Conservation (phyloP, 1,139 yeast species). For the Hyphopichia fennica region DNA sequence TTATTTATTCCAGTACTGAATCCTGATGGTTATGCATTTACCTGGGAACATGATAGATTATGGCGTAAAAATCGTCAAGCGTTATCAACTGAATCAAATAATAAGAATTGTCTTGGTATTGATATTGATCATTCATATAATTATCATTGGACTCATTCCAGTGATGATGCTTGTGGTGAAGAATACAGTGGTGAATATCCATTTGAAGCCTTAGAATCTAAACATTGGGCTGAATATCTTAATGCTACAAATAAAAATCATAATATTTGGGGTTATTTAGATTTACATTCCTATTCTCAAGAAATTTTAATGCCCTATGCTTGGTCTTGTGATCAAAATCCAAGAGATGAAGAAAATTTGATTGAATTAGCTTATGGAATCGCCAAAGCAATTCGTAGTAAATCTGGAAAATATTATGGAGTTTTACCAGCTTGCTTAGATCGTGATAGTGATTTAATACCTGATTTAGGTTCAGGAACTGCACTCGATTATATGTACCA, state of each 20-base stretch:
- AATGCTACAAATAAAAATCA: constrained; percentile 60
- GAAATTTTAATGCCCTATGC: constrained; percentile 84
- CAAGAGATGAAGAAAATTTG: constrained; percentile 78
- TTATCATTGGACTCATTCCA: constrained; percentile 66
- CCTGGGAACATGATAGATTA: constrained; percentile 77
- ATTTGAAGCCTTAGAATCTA: constrained; percentile 75
- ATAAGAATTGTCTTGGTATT: constrained; percentile 63
- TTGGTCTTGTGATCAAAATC: constrained; percentile 67
- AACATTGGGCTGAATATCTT: constrained; percentile 62
- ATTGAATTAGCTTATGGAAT: constrained; percentile 80
- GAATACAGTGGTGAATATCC: constrained; percentile 78
- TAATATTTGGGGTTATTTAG: constrained; percentile 72
- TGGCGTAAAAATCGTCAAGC: constrained; percentile 91
- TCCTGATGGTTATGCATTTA: constrained; percentile 86
- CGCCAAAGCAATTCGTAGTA: constrained; percentile 66
- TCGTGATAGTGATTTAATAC: constrained; percentile 66
- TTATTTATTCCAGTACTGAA: constrained; percentile 79
- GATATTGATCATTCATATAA: constrained; percentile 87
- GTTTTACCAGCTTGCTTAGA: constrained; percentile 81
- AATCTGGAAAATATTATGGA: constrained; percentile 61
- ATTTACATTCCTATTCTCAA: constrained; percentile 83
- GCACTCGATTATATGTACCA: constrained; percentile 85
- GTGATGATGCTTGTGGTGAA: constrained; percentile 76
- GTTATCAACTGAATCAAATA: constrained; percentile 49
- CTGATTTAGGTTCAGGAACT: constrained; percentile 79